Evolutionary conservation across 2,329 filamentous ascomycete species (phyloP).

Genomic region (Curvularia hawaiiensis): DNA sequence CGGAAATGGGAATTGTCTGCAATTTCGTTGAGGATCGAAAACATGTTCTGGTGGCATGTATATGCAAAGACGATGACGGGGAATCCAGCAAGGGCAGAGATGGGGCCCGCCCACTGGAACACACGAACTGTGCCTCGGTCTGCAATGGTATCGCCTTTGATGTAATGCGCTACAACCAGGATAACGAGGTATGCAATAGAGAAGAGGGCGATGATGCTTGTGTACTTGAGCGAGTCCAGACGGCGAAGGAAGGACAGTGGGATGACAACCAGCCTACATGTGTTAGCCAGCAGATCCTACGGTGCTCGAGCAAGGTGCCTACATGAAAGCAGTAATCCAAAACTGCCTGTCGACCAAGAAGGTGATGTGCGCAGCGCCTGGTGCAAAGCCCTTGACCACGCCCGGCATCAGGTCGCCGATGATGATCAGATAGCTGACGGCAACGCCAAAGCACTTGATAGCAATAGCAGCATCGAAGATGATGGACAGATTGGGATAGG

Average conservation of each 20-base stretch:
- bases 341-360: slow-evolving; percentile 91
- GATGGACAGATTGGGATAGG: slow-evolving; percentile 94
- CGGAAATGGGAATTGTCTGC: slow-evolving; percentile 79
- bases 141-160: slow-evolving; percentile 73
- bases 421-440: slow-evolving; percentile 96
- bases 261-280: slow-evolving; percentile 79
- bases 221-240: slow-evolving; percentile 96
- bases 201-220: slow-evolving; percentile 85
- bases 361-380: slow-evolving; percentile 64
- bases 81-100: slow-evolving; percentile 81
- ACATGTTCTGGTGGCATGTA: slow-evolving; percentile 99
- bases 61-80: slow-evolving; percentile 99
- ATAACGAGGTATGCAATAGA: slow-evolving; percentile 95
- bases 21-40: slow-evolving; percentile 96
- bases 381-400: slow-evolving; percentile 81
- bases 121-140: slow-evolving; percentile 76
- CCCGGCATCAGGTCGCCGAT: slow-evolving; percentile 98
- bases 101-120: slow-evolving; percentile 77
- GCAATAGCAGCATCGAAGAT: slow-evolving; percentile 96
- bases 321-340: slow-evolving; percentile 98
- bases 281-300: slow-evolving; percentile 15
- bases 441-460: slow-evolving; percentile 97
- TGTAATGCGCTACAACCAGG: slow-evolving; percentile 90
- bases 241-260: slow-evolving; percentile 90
- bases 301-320: slow-evolving; percentile 26